Percentiles rank a stretch among this genome's conserved stretches.
Conservation (phyloP, 108 stramenopile species). For the Conticribra guillardii region DNA sequence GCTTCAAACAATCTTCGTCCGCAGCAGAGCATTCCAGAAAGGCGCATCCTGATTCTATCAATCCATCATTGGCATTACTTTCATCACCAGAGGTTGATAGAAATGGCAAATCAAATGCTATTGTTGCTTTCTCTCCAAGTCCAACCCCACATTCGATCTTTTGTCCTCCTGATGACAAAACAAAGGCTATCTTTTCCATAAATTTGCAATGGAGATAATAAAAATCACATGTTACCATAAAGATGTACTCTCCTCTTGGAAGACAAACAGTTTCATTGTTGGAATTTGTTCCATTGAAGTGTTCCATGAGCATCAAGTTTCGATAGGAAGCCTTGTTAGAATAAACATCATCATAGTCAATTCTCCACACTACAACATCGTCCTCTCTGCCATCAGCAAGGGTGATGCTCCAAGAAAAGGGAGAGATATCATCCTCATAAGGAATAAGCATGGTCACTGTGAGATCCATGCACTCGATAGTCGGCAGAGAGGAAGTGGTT, state of each 20-base stretch:
- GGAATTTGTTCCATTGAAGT: not conserved
- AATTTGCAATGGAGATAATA: not conserved
- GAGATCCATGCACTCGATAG: too few relatives aligned
- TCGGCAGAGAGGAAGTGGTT: too few relatives aligned
- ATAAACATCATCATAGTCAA: not conserved
- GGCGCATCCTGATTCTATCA: not conserved
- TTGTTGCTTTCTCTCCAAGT: not conserved
- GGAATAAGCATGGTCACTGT: not conserved
- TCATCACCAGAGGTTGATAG: not conserved
- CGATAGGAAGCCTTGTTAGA: not conserved
- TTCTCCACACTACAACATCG: not conserved
- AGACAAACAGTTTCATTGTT: not conserved
- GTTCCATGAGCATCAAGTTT: not conserved
- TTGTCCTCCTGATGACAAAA: not conserved
- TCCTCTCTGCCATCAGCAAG: not conserved
- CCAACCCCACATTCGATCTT: not conserved
- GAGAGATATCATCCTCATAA: too few relatives aligned
- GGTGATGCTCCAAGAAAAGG: too few relatives aligned
- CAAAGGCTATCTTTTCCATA: not conserved
- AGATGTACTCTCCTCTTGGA: not conserved
- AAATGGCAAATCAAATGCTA: not conserved
- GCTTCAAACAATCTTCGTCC: not conserved
- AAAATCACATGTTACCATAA: not conserved
- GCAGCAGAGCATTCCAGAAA: not conserved
- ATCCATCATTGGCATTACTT: not conserved